A percentile compares a stretch with the other conserved stretches of the same genome.
These are phyloP conservation scores for Gaeumannomyces sp. DNA, from an alignment of 2,329 filamentous ascomycete species.

Conservation along the genomic window DNA sequence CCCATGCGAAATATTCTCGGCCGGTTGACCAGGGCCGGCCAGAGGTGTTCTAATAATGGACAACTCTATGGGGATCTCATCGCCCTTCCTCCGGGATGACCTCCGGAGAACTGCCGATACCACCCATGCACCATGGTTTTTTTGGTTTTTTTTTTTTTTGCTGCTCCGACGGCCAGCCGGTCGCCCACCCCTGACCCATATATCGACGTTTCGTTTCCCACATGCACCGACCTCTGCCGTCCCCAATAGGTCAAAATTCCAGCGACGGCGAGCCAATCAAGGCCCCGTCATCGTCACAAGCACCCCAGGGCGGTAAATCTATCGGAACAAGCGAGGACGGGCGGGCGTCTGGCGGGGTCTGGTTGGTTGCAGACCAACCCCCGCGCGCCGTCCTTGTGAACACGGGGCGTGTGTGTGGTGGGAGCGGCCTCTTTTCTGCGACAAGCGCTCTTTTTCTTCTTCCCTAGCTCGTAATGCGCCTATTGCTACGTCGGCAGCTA, in stretches of 20 bases:
- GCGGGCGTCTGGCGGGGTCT: background rate
- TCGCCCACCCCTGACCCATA: background rate
- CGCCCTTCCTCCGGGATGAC: background rate
- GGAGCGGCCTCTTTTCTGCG: too few relatives aligned
- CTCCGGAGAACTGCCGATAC: background rate
- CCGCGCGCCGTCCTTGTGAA: too few relatives aligned
- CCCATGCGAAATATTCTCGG: background rate
- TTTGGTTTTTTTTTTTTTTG: too few relatives aligned
- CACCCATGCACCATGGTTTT: background rate
- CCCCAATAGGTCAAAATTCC: background rate
- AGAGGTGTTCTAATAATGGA: background rate
- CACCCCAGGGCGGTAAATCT: background rate
- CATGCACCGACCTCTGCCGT: background rate
- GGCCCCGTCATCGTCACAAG: background rate
- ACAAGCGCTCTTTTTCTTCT: background rate
- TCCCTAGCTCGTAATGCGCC: background rate
- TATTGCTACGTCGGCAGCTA: background rate
- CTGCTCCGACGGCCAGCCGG: too few relatives aligned
- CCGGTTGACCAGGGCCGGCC: background rate
- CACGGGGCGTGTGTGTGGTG: too few relatives aligned
- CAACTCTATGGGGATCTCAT: background rate
- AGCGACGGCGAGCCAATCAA: background rate
- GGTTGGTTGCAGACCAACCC: background rate
- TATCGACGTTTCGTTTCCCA: background rate
- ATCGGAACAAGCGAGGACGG: background rate